Percentiles rank a stretch among this genome's conserved stretches.
phyloP scores from a whole-genome alignment of 441 rosid genomes.

The Gossypium laxum region DNA sequence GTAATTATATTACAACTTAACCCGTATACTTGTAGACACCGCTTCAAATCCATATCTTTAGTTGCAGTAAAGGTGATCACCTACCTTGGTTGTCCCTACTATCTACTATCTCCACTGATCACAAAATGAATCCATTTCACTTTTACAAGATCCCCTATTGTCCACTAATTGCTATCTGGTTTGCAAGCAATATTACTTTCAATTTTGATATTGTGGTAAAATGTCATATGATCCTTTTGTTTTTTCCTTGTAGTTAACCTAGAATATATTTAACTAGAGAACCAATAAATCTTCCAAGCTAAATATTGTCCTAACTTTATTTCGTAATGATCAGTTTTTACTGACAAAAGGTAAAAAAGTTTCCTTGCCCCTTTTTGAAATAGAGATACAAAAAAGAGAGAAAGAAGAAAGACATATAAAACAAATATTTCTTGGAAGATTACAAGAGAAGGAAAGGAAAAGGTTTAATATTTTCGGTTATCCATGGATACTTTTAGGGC shows the following conservation, averaged over 20 bases:
- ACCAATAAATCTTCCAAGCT: background rate
- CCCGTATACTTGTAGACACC: too few species aligned
- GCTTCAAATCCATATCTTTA: too few species aligned
- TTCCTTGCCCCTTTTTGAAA: background rate
- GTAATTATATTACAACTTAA: too few species aligned
- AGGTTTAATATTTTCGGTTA: slow-evolving; percentile 22
- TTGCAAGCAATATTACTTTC: slow-evolving; percentile 27
- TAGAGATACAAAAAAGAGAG: background rate
- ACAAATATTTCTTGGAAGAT: slow-evolving; percentile 24
- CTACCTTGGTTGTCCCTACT: too few species aligned
- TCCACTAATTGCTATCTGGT: slow-evolving; percentile 18
- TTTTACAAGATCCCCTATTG: slow-evolving; percentile 25
- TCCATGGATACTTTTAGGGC: slow-evolving; percentile 33
- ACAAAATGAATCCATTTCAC: slow-evolving; percentile 24
- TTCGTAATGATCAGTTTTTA: background rate
- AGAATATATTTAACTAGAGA: background rate
- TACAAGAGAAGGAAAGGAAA: slow-evolving; percentile 21
- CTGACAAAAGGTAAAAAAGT: background rate
- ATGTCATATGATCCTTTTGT: background rate
- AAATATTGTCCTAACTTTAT: background rate
- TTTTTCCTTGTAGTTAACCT: background rate
- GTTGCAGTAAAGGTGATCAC: too few species aligned
- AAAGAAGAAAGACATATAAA: slow-evolving; percentile 2
- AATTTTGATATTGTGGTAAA: slow-evolving; percentile 18
- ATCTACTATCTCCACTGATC: slow-evolving; percentile 11